These are phyloP conservation scores for Alternaria hordeiaustralica DNA, from an alignment of 2,329 filamentous ascomycete genomes.

Conservation along the genomic window DNA sequence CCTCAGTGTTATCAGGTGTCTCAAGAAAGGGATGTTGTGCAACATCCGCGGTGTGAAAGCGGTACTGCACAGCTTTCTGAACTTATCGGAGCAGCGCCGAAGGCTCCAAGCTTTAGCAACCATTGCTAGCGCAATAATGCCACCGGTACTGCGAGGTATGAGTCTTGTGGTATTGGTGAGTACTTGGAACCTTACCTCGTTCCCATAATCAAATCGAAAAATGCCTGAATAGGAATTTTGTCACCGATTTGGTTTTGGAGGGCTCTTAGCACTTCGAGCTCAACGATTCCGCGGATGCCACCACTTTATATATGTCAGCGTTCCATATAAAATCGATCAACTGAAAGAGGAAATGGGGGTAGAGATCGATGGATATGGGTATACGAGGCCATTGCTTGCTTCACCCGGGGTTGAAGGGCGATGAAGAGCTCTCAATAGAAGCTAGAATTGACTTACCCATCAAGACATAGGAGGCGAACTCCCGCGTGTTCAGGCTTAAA, in stretches of 20 bases:
- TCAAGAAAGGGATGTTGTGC: slow-evolving; percentile 44
- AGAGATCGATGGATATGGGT: too few relatives aligned
- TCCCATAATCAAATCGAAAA: slow-evolving; percentile 57
- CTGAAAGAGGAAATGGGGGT: too few relatives aligned
- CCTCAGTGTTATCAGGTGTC: slow-evolving; percentile 13
- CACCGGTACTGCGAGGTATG: slow-evolving; percentile 46
- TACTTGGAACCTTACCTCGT: slow-evolving; percentile 18
- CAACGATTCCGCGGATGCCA: slow-evolving; percentile 34
- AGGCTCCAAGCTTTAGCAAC: slow-evolving; percentile 49
- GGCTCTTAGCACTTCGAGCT: slow-evolving; percentile 52
- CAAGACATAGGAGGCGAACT: slow-evolving; percentile 14
- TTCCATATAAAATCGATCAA: background rate
- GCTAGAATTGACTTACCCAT: slow-evolving; percentile 7
- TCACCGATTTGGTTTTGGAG: slow-evolving; percentile 52
- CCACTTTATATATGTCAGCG: background rate
- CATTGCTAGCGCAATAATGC: slow-evolving; percentile 54
- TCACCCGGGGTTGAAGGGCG: too few relatives aligned
- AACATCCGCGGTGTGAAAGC: slow-evolving; percentile 51
- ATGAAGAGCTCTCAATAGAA: background rate
- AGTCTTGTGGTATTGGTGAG: background rate
- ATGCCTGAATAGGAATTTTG: slow-evolving; percentile 51
- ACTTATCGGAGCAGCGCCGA: slow-evolving; percentile 42
- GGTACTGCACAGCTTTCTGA: slow-evolving; percentile 48
- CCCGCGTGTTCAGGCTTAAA: slow-evolving; percentile 38
- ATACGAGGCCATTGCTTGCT: too few relatives aligned